Evolutionary conservation across 768 basidiomycete genomes (phyloP).

Genomic region (Tulasnella sp.): DNA sequence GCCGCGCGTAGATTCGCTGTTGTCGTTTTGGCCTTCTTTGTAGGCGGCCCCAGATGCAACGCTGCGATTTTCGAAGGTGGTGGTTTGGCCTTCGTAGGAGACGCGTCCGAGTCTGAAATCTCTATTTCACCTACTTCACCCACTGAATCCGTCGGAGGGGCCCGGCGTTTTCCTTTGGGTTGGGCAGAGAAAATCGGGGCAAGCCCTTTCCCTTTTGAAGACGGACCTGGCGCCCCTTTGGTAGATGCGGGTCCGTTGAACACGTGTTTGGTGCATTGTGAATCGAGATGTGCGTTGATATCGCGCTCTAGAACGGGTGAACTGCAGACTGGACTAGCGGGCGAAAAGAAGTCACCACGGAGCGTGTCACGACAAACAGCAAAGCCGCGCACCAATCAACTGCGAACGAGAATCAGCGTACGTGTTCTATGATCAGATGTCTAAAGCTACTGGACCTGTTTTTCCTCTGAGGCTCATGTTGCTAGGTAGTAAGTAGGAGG

Average conservation of each 20-base stretch:
- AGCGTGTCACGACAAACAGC: not conserved
- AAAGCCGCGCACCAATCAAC: conserved; percentile 1
- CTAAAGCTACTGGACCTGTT: not conserved
- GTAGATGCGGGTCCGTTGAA: conserved; percentile 13
- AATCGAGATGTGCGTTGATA: conserved; percentile 46
- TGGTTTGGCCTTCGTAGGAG: conserved; percentile 15
- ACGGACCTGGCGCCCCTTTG: conserved; percentile 7
- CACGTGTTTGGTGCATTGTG: conserved; percentile 28
- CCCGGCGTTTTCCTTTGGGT: conserved; percentile 16
- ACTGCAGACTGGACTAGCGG: conserved; percentile 39
- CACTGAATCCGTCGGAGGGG: conserved; percentile 21
- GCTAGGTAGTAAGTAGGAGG: not conserved
- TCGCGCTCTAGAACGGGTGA: conserved; percentile 29
- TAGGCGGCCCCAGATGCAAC: conserved; percentile 1
- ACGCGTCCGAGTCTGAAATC: not conserved
- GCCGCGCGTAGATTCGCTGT: conserved; percentile 26
- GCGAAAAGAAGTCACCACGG: not conserved
- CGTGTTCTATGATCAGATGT: no score
- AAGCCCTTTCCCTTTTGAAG: conserved; percentile 17
- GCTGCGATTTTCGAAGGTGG: conserved; percentile 13
- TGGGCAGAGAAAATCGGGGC: conserved; percentile 36
- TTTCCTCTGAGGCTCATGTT: not conserved
- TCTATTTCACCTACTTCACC: conserved; percentile 8
- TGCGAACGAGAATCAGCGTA: not conserved
- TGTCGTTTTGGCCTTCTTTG: conserved; percentile 20